Evolutionary conservation across 1,284 basidiomycete genomes (phyloP).

Genomic region (Cryptococcus sp.): DNA sequence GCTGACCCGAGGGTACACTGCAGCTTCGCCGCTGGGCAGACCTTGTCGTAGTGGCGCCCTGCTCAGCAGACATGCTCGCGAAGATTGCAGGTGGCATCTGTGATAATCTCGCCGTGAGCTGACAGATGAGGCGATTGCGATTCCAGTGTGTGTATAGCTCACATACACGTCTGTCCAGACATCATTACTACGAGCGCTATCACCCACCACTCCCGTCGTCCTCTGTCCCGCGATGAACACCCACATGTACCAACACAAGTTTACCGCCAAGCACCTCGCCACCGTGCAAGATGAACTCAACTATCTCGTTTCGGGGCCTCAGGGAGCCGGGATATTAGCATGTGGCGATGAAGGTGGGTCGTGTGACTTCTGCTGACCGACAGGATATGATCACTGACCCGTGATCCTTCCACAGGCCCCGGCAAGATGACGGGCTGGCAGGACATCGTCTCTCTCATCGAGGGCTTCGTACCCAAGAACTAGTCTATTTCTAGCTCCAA

Average conservation of each 20-base stretch:
- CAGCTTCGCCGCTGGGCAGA: slow-evolving; percentile 90
- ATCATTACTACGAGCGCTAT: slow-evolving; percentile 79
- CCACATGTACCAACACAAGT: slow-evolving; percentile 91
- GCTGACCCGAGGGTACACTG: background rate
- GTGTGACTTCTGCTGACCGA: too few relatives aligned
- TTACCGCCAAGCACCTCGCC: slow-evolving; percentile 76
- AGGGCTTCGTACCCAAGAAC: background rate
- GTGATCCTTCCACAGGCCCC: slow-evolving; percentile 55
- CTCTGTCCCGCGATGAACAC: slow-evolving; percentile 99
- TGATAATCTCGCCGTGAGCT: slow-evolving; percentile 79
- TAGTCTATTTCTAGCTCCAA: background rate
- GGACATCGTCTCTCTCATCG: slow-evolving; percentile 1
- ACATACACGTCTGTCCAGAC: slow-evolving; percentile 57
- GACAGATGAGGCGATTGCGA: background rate
- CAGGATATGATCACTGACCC: background rate
- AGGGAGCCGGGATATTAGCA: slow-evolving; percentile 58
- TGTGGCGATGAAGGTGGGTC: slow-evolving; percentile 84
- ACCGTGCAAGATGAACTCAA: slow-evolving; percentile 67
- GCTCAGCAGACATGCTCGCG: slow-evolving; percentile 89
- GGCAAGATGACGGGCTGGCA: slow-evolving; percentile 92
- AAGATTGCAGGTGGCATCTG: slow-evolving; percentile 86
- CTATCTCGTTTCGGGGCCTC: slow-evolving; percentile 77
- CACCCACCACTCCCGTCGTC: slow-evolving; percentile 75
- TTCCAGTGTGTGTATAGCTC: background rate
- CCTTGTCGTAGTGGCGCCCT: slow-evolving; percentile 87